Evolutionary conservation across 768 basidiomycete genomes (phyloP), one percentile per base, ranked within the genome.

Genomic region (Mycena filopes): DNA sequence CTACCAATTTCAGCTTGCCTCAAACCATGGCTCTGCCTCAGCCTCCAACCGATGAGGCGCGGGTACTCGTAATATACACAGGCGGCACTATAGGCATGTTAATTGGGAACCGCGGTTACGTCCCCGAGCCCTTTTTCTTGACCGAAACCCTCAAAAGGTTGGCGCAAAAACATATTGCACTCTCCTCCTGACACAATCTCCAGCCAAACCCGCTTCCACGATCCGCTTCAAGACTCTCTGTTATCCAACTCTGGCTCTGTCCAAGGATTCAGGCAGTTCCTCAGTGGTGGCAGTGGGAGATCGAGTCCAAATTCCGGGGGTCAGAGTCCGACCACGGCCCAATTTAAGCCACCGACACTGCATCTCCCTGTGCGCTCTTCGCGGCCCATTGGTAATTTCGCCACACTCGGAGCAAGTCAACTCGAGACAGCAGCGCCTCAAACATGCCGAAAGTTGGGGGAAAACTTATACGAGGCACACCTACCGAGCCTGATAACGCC

Each of bases 71-170:
- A 63, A 90, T 96, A 29, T 95, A 95, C 80, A 95, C 53, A 83
- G 82, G 92, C 31, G 95, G 95, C 18, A 96, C 95, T 0, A 95
- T 96, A 69, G 93, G 93, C 20, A 94, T 94, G 92, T 88, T 94
- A 47, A 84, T 92, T 38, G 88, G 90, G 36, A 81, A 89, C 36
- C 85, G 87, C 64, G 91, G 92, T 66, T 93, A 93, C 73, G 89
- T 92, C 23, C 92, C 94, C 15, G 95, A 96, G 72, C 94, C 94
- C 0, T 90, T 90, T 70, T 96, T 95, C 74, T 80, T 96, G 66
- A 94, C 93, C 7, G 91, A 94, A 76, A 94, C 90, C 0, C 85
- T 97, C 36, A 69, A 66, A 56, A 69, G 67, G 67, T 69, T 16
- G 54, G n/a, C 5, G 18, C n/a, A n/a, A n/a, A 50, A 6, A 45